Conservation (phyloP, 2,329 filamentous ascomycete species). For the Trichophyton verrucosum region DNA sequence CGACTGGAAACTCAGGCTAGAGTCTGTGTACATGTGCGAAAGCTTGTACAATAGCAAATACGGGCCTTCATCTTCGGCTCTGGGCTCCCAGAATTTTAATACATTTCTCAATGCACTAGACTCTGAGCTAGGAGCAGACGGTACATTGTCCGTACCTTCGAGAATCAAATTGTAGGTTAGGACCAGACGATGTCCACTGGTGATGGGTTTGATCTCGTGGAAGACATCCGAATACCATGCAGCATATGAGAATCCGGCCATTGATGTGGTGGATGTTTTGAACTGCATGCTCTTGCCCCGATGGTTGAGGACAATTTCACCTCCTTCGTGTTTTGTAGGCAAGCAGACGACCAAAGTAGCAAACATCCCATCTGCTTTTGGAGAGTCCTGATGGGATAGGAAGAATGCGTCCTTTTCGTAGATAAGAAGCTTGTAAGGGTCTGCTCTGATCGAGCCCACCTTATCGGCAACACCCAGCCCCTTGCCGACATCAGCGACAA, state of each 20-base stretch:
- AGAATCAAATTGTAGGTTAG: constrained; percentile 43
- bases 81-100: constrained; percentile 7
- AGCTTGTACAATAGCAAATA: constrained; percentile 15
- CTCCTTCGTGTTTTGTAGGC: constrained; percentile 39
- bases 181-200: constrained; percentile 38
- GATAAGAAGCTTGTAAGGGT: constrained; percentile 39
- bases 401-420: constrained; percentile 42
- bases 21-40: constrained; percentile 18
- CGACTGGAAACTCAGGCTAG: constrained; percentile 13
- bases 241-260: constrained; percentile 16
- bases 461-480: background rate
- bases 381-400: constrained; percentile 37
- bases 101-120: background rate
- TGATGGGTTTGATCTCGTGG: constrained; percentile 40
- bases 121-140: constrained; percentile 1
- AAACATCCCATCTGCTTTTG: constrained; percentile 39
- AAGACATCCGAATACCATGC: constrained; percentile 42
- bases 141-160: background rate
- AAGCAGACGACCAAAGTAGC: constrained; percentile 40
- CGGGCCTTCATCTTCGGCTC: constrained; percentile 6
- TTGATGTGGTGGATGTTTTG: constrained; percentile 20
- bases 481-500: constrained; percentile 9
- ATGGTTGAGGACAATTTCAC: constrained; percentile 34
- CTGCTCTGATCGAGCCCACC: constrained; percentile 18
- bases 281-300: constrained; percentile 23